Conservation (phyloP, 805 yeast species). For the Maudiozyma saulgeensis region DNA sequence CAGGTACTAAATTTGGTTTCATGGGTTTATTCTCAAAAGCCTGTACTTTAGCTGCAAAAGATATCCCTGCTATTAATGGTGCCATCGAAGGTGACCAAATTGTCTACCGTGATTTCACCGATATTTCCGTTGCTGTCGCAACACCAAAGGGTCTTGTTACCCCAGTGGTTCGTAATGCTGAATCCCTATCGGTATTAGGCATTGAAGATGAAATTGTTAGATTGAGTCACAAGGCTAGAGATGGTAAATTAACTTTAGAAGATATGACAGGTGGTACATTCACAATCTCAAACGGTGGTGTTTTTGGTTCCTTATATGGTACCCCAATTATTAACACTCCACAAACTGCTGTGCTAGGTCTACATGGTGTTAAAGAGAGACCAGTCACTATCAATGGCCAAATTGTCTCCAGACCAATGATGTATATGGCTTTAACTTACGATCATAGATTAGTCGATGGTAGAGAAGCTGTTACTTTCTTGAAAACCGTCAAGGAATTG, state of each 20-base stretch:
- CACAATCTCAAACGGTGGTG: slow-evolving; percentile 98
- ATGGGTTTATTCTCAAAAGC: slow-evolving; percentile 99
- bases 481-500: slow-evolving; percentile 90
- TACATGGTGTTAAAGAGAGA: slow-evolving; percentile 96
- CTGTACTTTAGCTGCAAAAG: slow-evolving; percentile 83
- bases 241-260: slow-evolving; percentile 89
- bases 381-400: slow-evolving; percentile 95
- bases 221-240: slow-evolving; percentile 90
- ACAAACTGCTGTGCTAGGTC: slow-evolving; percentile 94
- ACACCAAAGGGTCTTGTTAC: slow-evolving; percentile 99
- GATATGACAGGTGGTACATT: slow-evolving; percentile 99
- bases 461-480: slow-evolving; percentile 96
- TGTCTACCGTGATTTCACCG: slow-evolving; percentile 93
- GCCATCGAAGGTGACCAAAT: slow-evolving; percentile 90
- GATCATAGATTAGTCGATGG: slow-evolving; percentile 98
- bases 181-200: slow-evolving; percentile 76
- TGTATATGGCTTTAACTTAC: slow-evolving; percentile 96
- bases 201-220: slow-evolving; percentile 77
- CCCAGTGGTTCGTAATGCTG: slow-evolving; percentile 95
- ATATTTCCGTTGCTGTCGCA: slow-evolving; percentile 93
- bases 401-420: slow-evolving; percentile 96
- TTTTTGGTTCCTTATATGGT: slow-evolving; percentile 94
- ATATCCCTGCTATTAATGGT: slow-evolving; percentile 90
- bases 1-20: slow-evolving; percentile 93
- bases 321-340: slow-evolving; percentile 98